Conservation (phyloP, 179 eudicot genomes). For the Vitellaria paradoxa region DNA sequence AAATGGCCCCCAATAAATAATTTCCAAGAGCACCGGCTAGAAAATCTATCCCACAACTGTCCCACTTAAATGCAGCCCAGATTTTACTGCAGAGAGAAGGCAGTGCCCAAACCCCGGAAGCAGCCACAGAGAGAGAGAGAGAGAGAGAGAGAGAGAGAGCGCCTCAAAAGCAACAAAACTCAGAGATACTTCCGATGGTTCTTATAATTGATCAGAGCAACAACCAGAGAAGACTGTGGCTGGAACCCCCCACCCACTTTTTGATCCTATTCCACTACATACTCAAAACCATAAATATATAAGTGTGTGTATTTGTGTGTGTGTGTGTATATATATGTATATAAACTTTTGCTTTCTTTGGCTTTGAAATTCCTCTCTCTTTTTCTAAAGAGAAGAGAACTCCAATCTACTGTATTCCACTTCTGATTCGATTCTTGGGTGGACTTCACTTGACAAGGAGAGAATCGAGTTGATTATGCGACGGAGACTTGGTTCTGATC, state of each 20-base stretch:
- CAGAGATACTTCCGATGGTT: not conserved
- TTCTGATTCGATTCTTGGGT: slow-evolving; percentile 6
- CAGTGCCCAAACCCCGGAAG: slow-evolving; percentile 10
- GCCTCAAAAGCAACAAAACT: slow-evolving; percentile 17
- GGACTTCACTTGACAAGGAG: not conserved
- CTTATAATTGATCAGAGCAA: not conserved
- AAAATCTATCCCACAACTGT: not conserved
- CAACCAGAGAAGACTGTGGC: not conserved
- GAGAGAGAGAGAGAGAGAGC: not conserved
- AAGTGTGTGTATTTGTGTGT: not conserved
- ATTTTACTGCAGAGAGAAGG: not conserved
- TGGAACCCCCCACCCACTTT: not conserved
- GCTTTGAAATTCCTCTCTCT: not conserved
- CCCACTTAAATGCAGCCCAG: slow-evolving; percentile 14
- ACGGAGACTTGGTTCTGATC: slow-evolving; percentile 7
- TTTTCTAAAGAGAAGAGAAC: not conserved
- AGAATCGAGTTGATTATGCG: not conserved
- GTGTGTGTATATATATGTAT: not conserved
- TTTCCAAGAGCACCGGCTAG: not conserved
- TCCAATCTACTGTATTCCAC: not conserved
- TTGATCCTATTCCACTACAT: not conserved
- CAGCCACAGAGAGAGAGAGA: slow-evolving; percentile 13
- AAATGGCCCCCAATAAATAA: not conserved
- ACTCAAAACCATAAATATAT: not conserved
- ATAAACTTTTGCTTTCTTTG: not conserved